A percentile compares a stretch with the other conserved stretches of the same genome.
Evolutionary conservation across 2,329 filamentous ascomycete species (phyloP).

Genomic region (Akanthomyces dipterigenus): DNA sequence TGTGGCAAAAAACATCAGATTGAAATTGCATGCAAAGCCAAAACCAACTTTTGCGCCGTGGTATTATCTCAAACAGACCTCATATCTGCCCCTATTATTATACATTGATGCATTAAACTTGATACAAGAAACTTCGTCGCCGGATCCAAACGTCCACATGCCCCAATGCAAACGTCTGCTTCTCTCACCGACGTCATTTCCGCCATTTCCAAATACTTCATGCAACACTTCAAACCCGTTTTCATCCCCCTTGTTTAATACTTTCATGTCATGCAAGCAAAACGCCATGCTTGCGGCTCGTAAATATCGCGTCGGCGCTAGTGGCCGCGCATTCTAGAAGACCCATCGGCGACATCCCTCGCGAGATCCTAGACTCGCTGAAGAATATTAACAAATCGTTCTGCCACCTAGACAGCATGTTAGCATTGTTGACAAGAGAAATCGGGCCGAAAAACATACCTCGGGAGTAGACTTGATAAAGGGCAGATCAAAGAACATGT

Average conservation of each 20-base stretch:
- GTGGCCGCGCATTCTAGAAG: neutral
- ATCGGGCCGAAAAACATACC: constrained; percentile 42
- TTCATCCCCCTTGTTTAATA: neutral
- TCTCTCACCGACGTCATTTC: constrained; percentile 4
- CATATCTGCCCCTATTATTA: constrained; percentile 26
- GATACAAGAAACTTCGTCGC: constrained; percentile 13
- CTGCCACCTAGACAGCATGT: constrained; percentile 25
- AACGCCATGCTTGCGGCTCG: neutral
- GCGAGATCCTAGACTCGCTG: constrained; percentile 24
- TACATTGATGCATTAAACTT: constrained; percentile 33
- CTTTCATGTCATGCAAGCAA: neutral
- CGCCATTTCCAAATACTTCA: constrained; percentile 3
- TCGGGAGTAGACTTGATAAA: constrained; percentile 89
- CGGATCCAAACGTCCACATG: constrained; percentile 2
- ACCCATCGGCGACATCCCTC: constrained; percentile 6
- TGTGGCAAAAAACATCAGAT: neutral
- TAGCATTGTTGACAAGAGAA: constrained; percentile 1
- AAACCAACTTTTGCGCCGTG: constrained; percentile 17
- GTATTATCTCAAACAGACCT: constrained; percentile 21
- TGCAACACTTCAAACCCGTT: neutral
- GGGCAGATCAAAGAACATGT: constrained; percentile 85
- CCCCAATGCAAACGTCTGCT: constrained; percentile 10
- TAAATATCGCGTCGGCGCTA: neutral
- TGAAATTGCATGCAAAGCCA: neutral
- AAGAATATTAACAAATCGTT: constrained; percentile 29